Base-by-base conservation (phyloP, 176 grass and related monocot species). In the Musa troglodytarum region DNA sequence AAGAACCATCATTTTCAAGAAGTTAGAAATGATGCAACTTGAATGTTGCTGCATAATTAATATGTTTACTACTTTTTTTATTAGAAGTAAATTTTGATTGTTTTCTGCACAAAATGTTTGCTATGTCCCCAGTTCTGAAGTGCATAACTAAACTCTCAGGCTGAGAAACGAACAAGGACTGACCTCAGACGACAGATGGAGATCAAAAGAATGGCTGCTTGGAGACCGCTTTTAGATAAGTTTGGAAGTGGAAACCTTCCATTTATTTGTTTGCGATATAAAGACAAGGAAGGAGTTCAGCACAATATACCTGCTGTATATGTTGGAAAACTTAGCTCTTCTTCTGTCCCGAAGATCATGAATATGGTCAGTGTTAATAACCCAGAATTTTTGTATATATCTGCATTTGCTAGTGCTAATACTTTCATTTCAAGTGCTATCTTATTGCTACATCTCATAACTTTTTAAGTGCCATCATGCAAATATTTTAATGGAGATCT, bases 201-300 rank as follows among this genome's bases (percentile, higher is more conserved):
- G 86, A 63, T 93, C 75, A 83, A 98, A 78, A 85, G 94, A 83
- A 98, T 93, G 88, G 79, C 79, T 54, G 87, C 94, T 65, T 98
- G 88, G 90, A 93, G 86, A 86, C 89, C 66, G 73, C 71, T 86
- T 58, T 53, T 98, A 81, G 90, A 93, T 74, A 88, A 91, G 68
- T 85, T 82, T 87, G 83, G 90, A 90, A 92, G 81, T 85, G 88
- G 70, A 9, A 76, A 83, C 73, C 90, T 98, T 87, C 94, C 90
- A 83, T 98, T 98, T 80, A 87, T 98, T 64, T 98, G 94, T 84
- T 82, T 98, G 83, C 90, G 91, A 72, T 93, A 98, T 71, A 93
- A 88, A 83, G 94, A 93, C 79, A 98, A 91, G 80, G 94, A 98
- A 92, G 89, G 86, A 81, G 76, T 93, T 87, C 90, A 93, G 54